Base-by-base conservation (phyloP, 75 land plant species). In the Sequoiadendron giganteum region DNA sequence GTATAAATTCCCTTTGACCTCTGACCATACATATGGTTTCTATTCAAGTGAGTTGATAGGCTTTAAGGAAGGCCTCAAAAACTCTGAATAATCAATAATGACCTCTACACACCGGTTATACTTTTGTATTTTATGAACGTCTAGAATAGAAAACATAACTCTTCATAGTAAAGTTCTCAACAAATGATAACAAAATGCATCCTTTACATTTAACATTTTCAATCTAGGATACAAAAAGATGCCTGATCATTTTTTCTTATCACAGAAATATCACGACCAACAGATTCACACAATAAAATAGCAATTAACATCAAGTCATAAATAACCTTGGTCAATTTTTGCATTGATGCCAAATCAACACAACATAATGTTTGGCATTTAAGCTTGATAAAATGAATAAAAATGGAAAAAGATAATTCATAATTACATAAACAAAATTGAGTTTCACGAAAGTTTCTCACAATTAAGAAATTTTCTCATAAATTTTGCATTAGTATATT, bases 231-330 rank as follows among this genome's bases (percentile, higher is more conserved):
- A 79, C 10, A 8, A 18, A 39, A 79, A 19, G 82, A 42, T 79
- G 19, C 1, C 28, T 76, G 78, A 76, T 32, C 13, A 25, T 28
- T 13, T 79, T 79, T 40, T 42, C 8, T 39, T 79, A 6, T 79
- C 19, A 32, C 9, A 79, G 19, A 78, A 36, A 78, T 78, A 19
- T 78, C 81, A 39, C 36, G 43, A 18, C 19, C 9, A 18, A 39
- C 19, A 39, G 82, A 79, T 79, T 40, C 21, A 79, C 21, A 78
- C 19, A 79, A 6, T 79, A 39, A 77, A 79, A 79, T 42, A 79
- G 82, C 82, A 79, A 79, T 79, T 79, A 79, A 42, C 82, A 79
- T 19, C 82, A 79, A 39, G 45, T 19, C 82, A 79, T 39, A 40
- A 25, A 79, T 79, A 40, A 79, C 6, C 21, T 40, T 40, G 40